phyloP scores from a whole-genome alignment of 148 eudicot genomes.

The Nepenthes gracilis region DNA sequence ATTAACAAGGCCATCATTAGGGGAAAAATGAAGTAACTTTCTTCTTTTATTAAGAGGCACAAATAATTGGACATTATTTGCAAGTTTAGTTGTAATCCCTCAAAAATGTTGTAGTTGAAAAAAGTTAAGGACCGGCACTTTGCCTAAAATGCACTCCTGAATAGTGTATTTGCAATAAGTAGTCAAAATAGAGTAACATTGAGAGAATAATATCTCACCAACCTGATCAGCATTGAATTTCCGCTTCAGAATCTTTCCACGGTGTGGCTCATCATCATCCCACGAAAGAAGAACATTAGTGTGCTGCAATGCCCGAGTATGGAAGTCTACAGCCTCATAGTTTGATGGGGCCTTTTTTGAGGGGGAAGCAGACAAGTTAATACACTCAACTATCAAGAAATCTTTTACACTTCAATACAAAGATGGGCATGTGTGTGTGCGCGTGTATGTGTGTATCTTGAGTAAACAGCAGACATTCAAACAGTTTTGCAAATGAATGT shows the following conservation, averaged over 20 bases:
- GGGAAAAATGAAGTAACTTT: too few relatives aligned
- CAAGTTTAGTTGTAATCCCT: too few relatives aligned
- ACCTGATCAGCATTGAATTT: constrained; percentile 68
- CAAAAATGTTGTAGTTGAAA: too few relatives aligned
- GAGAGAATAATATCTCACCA: neutral
- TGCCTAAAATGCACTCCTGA: too few relatives aligned
- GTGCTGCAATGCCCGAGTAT: constrained; percentile 76
- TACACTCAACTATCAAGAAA: neutral
- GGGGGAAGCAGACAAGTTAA: constrained; percentile 1
- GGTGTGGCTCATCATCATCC: constrained; percentile 98
- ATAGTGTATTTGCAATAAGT: too few relatives aligned
- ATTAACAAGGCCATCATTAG: too few relatives aligned
- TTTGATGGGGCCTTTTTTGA: constrained; percentile 47
- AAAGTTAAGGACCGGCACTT: too few relatives aligned
- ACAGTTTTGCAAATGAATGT: neutral
- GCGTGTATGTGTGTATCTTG: neutral
- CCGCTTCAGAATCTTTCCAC: constrained; percentile 55
- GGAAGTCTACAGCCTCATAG: constrained; percentile 76
- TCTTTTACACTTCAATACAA: neutral
- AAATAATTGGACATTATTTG: too few relatives aligned
- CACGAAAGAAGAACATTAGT: constrained; percentile 66
- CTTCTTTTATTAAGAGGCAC: too few relatives aligned
- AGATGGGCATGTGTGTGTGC: neutral
- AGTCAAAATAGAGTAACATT: neutral
- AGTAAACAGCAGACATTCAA: too few relatives aligned